Base-by-base conservation (phyloP, 306 rosid species). In the Vachellia pachyceras region DNA sequence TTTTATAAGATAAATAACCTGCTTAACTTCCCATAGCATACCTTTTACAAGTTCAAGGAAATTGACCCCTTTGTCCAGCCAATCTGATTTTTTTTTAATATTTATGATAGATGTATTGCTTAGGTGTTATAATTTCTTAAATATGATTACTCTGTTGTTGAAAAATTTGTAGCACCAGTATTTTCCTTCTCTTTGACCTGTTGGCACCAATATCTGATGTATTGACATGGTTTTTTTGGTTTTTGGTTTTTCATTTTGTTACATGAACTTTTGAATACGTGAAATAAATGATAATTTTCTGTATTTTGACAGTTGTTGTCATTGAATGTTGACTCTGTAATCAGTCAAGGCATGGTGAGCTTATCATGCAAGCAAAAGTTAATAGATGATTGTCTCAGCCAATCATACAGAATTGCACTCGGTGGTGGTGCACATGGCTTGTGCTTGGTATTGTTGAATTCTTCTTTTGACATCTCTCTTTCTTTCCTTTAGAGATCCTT, bases 381-480 rank as follows among this genome's bases (percentile, higher is more conserved):
- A 60, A 95, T 91, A 39, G 91, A 88, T 46, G 91, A 85, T 35
- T 85, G 88, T 82, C 85, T 93, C 72, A 67, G 69, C 80, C 85
- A 69, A 79, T 90, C 97, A 0, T 93, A 85, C 74, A 90, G 87
- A 85, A 90, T 93, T 25, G 80, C 87, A 36, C 92, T 93, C 7
- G 92, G 91, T 3, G 91, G 84, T 17, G 98, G 94, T 78, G 84
- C 83, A 25, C 79, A 79, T 87, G 98, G 97, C 83, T 78, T 46
- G 61, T 95, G 99, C 81, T 87, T 93, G 94, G 97, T 95, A 91
- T 55, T 57, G 49, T 68, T 79, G 17, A 80, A 49, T 77, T 72
- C 39, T 39, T 49, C 39, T 45, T 35, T 37, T 3, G 15, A 39
- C 20, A 14, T 64, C 18, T 84, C n/a, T 42, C 60, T 55, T 3